Conservation (phyloP, 129 eudicot species). For the Lactuca sativa region DNA sequence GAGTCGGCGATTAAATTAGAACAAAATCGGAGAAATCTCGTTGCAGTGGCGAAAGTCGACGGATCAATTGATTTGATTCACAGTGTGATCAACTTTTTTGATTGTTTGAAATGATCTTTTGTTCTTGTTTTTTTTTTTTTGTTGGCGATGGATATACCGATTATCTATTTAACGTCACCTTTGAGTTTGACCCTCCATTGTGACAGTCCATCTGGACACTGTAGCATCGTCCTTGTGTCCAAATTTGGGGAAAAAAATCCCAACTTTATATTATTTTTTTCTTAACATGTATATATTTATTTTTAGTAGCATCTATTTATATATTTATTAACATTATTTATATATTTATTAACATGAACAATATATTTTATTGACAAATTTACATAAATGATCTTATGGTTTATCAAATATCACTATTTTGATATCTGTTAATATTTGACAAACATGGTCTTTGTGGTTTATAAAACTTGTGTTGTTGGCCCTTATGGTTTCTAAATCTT, state of each 20-base stretch:
- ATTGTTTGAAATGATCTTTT: conserved; percentile 7
- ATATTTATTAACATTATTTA: too few species aligned
- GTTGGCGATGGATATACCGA: conserved; percentile 19
- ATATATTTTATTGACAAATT: too few species aligned
- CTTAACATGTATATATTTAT: too few species aligned
- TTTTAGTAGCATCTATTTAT: not conserved
- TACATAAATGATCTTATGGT: too few species aligned
- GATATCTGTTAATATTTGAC: too few species aligned
- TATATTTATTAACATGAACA: too few species aligned
- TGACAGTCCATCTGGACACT: conserved; percentile 23
- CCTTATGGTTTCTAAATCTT: too few species aligned
- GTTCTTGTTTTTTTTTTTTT: conserved; percentile 4
- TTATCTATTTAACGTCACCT: conserved; percentile 29
- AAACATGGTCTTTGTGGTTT: too few species aligned
- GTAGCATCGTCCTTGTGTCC: not conserved
- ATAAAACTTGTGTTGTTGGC: too few species aligned
- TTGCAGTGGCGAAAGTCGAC: conserved; percentile 3
- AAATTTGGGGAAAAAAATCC: not conserved
- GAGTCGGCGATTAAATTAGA: conserved; percentile 20
- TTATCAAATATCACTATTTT: too few species aligned
- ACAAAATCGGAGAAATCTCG: conserved; percentile 9
- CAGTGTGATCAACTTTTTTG: conserved; percentile 12
- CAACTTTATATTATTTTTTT: too few species aligned
- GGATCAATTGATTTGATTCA: conserved; percentile 27
- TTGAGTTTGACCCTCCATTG: conserved; percentile 33